Evolutionary conservation across 495 filamentous ascomycete species (phyloP), one percentile per base, ranked within the genome.

Genomic region (Podospora anserina): DNA sequence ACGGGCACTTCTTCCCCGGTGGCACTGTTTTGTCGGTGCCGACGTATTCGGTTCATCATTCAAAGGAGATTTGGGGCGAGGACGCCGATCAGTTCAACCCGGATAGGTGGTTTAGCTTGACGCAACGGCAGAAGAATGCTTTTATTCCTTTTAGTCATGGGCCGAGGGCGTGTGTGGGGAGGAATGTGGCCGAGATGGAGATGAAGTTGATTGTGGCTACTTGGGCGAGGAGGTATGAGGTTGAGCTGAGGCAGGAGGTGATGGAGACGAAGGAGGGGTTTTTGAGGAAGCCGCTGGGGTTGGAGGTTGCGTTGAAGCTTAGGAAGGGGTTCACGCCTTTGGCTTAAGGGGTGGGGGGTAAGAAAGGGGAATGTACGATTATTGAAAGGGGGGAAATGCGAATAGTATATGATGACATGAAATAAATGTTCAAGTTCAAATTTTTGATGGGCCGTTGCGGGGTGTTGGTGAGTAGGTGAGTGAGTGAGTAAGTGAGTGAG

Each of bases 131-230:
- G 74, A 92, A 92, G 79, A 84, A 84, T 19, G 89, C 90, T 0
- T 97, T 97, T 70, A 85, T 97, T 63, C 93, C 93, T 0, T 97
- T 97, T 77, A 89, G 86, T 68, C 86, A 91, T 61, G 93, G 93
- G 0, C 92, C 93, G 2, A 79, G 93, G 19, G 86, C 89, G 5
- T 97, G 93, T 70, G 91, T 97, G 18, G 93, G 93, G 0, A 78
- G 92, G 61, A 95, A 94, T 75, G 90, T 97, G 20, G 93, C 93
- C 0, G 93, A 96, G 85, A 96, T 97, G 92, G 93, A 96, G 77
- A 82, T 97, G 80, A 88, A 89, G 69, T 83, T 94, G 61, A 95
- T 96, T 67, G 88, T 88, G 54, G 86, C 85, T 3, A 92, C 91
- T 18, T 90, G 94, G 75, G 91, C 90, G 76, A 78, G 88, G 30